Conservation (phyloP, 441 rosid species). For the Melastoma candidum region DNA sequence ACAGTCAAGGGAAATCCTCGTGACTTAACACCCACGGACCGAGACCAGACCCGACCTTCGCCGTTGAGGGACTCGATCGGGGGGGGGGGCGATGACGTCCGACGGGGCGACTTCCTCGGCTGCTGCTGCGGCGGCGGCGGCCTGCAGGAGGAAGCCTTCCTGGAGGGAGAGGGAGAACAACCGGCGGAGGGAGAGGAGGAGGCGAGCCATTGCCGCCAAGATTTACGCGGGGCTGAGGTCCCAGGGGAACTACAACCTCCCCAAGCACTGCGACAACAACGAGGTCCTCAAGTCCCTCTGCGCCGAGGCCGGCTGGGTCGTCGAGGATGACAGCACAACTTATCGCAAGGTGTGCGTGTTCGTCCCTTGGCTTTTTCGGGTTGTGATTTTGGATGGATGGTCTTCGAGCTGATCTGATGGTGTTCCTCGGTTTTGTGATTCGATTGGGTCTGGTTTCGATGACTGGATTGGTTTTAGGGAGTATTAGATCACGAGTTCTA, state of each 20-base stretch:
- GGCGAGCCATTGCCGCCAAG: too few relatives aligned
- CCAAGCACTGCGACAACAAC: slow-evolving; percentile 95
- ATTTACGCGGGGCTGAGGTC: slow-evolving; percentile 47
- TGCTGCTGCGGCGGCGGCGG: slow-evolving; percentile 7
- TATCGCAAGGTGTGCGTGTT: slow-evolving; percentile 61
- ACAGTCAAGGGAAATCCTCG: too few relatives aligned
- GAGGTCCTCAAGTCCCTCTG: slow-evolving; percentile 92
- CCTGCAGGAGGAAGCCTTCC: slow-evolving; percentile 75
- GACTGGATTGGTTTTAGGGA: too few relatives aligned
- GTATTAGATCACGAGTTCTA: too few relatives aligned
- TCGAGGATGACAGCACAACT: slow-evolving; percentile 90
- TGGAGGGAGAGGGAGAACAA: slow-evolving; percentile 96
- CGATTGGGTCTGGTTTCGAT: too few relatives aligned
- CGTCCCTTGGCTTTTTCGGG: too few relatives aligned
- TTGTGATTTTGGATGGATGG: too few relatives aligned
- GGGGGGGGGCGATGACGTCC: slow-evolving; percentile 44
- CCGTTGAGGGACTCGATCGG: too few relatives aligned
- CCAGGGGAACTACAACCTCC: slow-evolving; percentile 75
- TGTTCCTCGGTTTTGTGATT: too few relatives aligned
- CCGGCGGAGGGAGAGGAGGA: slow-evolving; percentile 65
- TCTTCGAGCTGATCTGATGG: too few relatives aligned
- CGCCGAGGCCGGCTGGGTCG: slow-evolving; percentile 89
- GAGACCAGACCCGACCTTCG: too few relatives aligned
- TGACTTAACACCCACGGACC: too few relatives aligned
- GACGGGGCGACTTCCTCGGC: slow-evolving; percentile 73